phyloP scores from a whole-genome alignment of 2,329 filamentous ascomycete genomes.

The Trichoderma cornu-damae region DNA sequence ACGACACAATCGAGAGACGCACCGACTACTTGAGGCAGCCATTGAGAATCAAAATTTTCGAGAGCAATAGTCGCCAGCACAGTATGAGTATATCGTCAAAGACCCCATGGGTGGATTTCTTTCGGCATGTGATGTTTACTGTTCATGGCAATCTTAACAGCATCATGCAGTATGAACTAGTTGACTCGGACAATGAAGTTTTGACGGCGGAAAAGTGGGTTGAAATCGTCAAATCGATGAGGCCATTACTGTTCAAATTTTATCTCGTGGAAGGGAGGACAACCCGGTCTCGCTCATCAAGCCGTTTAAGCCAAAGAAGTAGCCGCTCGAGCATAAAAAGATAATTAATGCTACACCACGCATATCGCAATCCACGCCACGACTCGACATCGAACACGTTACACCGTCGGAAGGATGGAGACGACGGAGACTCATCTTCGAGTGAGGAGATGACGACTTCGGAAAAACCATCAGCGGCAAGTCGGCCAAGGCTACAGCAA shows the following conservation, averaged over 20 bases:
- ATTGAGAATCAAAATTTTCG: neutral
- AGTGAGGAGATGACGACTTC: neutral
- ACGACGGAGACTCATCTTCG: neutral
- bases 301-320: neutral
- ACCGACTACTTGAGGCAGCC: neutral
- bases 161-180: neutral
- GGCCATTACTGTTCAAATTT: neutral
- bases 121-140: neutral
- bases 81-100: neutral
- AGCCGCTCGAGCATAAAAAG: neutral
- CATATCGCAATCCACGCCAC: neutral
- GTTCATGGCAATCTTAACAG: neutral
- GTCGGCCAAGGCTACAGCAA: neutral
- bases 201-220: neutral
- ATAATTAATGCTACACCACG: neutral
- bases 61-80: neutral
- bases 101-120: neutral
- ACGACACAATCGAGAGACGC: neutral
- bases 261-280: neutral
- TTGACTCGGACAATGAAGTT: neutral
- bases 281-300: neutral
- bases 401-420: neutral
- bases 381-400: neutral
- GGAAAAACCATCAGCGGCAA: neutral
- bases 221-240: neutral